Evolutionary conservation across 768 basidiomycete genomes (phyloP), one percentile per base, ranked within the genome.

Genomic region (Galerina marginata): DNA sequence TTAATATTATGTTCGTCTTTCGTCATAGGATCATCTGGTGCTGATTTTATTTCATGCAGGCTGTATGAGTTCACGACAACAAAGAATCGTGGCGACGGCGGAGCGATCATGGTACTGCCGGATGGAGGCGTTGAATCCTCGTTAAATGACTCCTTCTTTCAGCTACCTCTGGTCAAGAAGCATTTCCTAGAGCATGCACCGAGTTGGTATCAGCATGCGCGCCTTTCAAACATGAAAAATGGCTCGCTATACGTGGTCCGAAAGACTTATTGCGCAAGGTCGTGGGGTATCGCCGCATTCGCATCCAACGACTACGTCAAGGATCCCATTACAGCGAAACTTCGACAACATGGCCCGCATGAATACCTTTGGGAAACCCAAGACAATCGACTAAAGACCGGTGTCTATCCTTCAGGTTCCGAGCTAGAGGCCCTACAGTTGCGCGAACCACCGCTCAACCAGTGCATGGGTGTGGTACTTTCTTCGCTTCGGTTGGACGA

Each of bases 211-310:
- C 43, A 56, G 25, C 60, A 61, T 48, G 51, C 47, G 6, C 6
- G n/a, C 15, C 15, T 37, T 26, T 20, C 56, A 14, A 46, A 37
- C 15, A 40, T 53, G 4, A 12, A 39, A 15, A 61, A 61, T 15
- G 60, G 60, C 15, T 48, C 60, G 2, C 48, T 61, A 11, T 26
- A 57, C 16, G 45, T 61, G 7, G 42, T 61, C 14, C 37, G 36
- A 7, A 49, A 36, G 15, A 61, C 51, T 9, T 49, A 57, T 42
- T 16, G 15, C 7, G 50, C 56, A 2, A 12, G 26, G 37, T 57
- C 60, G 6, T 61, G 56, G 60, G 60, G 60, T 6, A 57, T 57
- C 23, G 60, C 60, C 6, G 37, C 60, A n/a, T 52, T 61, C 26
- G 15, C 42, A 7, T 45, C 54, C 23, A 51, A 37, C 5, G 25